Conservation (phyloP, 495 filamentous ascomycete species). For the Neurospora sp. region DNA sequence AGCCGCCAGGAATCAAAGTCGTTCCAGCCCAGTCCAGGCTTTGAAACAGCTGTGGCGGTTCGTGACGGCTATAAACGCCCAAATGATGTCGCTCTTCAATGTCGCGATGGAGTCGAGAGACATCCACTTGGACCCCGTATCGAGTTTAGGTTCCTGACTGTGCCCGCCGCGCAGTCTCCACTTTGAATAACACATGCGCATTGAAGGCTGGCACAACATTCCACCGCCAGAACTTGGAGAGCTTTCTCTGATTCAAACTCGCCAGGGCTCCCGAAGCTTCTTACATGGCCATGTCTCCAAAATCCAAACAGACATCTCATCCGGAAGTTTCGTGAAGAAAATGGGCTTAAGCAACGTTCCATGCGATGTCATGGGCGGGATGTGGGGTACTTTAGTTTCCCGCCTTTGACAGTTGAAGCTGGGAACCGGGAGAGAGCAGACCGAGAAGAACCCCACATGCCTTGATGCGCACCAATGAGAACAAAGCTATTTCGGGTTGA, state of each 20-base stretch:
- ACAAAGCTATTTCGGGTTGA: not conserved
- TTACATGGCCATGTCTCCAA: not conserved
- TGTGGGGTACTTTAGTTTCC: not conserved
- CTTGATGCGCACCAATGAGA: not conserved
- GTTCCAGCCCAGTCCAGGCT: not conserved
- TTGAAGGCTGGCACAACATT: not conserved
- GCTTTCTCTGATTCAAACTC: not conserved
- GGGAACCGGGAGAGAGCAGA: not conserved
- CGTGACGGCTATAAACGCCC: not conserved
- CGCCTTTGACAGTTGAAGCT: not conserved
- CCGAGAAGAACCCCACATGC: not conserved
- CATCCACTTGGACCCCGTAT: not conserved
- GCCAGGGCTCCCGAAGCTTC: not conserved
- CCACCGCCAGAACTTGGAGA: not conserved
- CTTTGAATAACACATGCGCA: not conserved
- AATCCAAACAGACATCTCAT: not conserved
- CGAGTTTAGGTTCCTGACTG: not conserved
- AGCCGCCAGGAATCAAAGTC: not conserved
- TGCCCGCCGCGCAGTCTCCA: not conserved
- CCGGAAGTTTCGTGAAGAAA: not conserved
- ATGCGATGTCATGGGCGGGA: not conserved
- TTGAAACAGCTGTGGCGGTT: not conserved
- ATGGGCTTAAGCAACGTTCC: not conserved
- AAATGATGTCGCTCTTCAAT: not conserved
- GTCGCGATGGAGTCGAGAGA: not conserved